A percentile compares a stretch with the other conserved stretches of the same genome.
phyloP scores from a whole-genome alignment of 169 alveolate species.

The Eimeria necatrix region DNA sequence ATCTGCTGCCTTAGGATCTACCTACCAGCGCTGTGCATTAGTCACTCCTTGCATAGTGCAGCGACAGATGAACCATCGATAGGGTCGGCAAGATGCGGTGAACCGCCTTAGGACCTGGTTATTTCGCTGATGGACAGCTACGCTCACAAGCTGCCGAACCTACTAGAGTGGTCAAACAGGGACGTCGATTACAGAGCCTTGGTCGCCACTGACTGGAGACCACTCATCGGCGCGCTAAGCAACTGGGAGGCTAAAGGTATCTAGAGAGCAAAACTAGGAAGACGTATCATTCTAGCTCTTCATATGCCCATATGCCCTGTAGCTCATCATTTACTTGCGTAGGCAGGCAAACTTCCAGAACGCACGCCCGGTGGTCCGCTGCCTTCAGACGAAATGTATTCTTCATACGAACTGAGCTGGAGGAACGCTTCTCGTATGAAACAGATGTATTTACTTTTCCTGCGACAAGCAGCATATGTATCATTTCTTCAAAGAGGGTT shows the following conservation, averaged over 20 bases:
- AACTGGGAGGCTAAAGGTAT: conserved; percentile 72
- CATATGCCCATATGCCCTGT: too few relatives aligned
- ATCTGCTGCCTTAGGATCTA: too few relatives aligned
- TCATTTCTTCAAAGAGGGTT: conserved; percentile 40
- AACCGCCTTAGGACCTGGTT: background rate
- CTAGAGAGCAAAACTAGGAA: background rate
- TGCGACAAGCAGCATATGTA: conserved; percentile 21
- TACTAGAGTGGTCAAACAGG: conserved; percentile 64
- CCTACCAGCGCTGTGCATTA: too few relatives aligned
- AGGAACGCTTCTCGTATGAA: conserved; percentile 44
- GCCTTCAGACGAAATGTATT: conserved; percentile 49
- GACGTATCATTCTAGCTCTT: too few relatives aligned
- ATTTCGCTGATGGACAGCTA: conserved; percentile 21
- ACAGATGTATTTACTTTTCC: conserved; percentile 56
- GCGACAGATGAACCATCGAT: too few relatives aligned
- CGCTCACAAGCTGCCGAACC: conserved; percentile 64
- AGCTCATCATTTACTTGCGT: too few relatives aligned
- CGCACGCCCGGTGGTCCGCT: too few relatives aligned
- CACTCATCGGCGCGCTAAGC: conserved; percentile 58
- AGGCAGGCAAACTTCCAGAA: too few relatives aligned
- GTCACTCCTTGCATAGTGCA: background rate
- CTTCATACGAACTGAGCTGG: conserved; percentile 55
- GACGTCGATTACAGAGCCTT: conserved; percentile 72
- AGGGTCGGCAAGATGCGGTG: background rate
- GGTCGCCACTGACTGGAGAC: conserved; percentile 61